Conservation (phyloP, 176 grass and related monocot species). For the Puya raimondii region DNA sequence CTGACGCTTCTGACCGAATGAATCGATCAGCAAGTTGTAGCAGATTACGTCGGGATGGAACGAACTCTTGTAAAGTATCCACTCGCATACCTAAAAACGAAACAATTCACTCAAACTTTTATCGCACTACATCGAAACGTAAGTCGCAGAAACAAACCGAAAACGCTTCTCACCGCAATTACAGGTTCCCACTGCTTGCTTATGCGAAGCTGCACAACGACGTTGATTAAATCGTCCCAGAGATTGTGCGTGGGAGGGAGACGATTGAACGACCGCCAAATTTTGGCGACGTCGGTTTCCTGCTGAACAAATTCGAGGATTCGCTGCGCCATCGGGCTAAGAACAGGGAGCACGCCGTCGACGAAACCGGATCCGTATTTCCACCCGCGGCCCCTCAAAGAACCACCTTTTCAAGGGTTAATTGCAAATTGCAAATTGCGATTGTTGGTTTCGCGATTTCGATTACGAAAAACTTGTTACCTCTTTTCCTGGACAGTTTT, state of each 20-base stretch:
- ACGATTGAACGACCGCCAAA: conserved; percentile 53
- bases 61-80: conserved; percentile 68
- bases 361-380: conserved; percentile 90
- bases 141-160: background rate
- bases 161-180: conserved; percentile 42
- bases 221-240: conserved; percentile 72
- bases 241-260: conserved; percentile 51
- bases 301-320: conserved; percentile 61
- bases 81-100: conserved; percentile 64
- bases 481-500: conserved; percentile 73
- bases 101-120: background rate
- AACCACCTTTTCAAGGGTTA: conserved; percentile 38
- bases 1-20: conserved; percentile 43
- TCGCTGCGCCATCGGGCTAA: conserved; percentile 72
- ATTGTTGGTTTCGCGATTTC: background rate
- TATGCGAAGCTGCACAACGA: conserved; percentile 56
- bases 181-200: conserved; percentile 65
- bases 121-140: too few relatives aligned
- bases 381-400: conserved; percentile 63
- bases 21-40: conserved; percentile 88
- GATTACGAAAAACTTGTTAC: conserved; percentile 17
- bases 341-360: conserved; percentile 75
- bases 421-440: background rate
- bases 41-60: conserved; percentile 64
- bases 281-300: conserved; percentile 37